phyloP scores from a whole-genome alignment of 305 asterid genomes.

The Plantago coronopus region DNA sequence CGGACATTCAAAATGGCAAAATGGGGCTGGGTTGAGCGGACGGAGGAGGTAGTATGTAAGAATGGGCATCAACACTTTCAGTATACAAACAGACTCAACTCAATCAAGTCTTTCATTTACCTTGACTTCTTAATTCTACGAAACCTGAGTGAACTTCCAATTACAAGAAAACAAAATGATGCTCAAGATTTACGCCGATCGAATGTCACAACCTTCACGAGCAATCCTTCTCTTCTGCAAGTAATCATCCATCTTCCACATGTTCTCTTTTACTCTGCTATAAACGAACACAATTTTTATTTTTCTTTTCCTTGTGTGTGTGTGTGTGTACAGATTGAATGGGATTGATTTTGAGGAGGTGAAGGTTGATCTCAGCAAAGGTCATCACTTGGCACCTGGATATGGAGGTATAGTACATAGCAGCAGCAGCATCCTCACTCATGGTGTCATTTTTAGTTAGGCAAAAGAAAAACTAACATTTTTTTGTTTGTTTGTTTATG shows the following conservation, averaged over 20 bases:
- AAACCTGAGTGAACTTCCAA: too few species aligned
- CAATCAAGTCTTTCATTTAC: too few species aligned
- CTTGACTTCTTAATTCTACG: too few species aligned
- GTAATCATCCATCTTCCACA: constrained; percentile 18
- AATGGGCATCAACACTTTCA: too few species aligned
- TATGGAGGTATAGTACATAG: constrained; percentile 38
- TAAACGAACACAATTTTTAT: too few species aligned
- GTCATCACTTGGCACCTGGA: constrained; percentile 49
- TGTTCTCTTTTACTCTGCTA: neutral
- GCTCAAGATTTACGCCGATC: constrained; percentile 62
- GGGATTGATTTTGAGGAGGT: constrained; percentile 77
- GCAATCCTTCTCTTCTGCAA: constrained; percentile 69
- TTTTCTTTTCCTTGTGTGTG: too few species aligned
- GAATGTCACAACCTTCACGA: constrained; percentile 75
- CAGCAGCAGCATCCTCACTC: neutral
- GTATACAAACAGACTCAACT: too few species aligned
- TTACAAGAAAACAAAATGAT: constrained; percentile 21
- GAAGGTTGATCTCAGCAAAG: constrained; percentile 39
- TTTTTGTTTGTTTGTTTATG: neutral
- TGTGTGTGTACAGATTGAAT: constrained; percentile 35
- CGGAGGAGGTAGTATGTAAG: too few species aligned
- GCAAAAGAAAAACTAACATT: too few species aligned
- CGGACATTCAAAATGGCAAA: too few species aligned
- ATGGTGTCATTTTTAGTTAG: too few species aligned
- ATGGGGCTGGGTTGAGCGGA: too few species aligned